phyloP scores from a whole-genome alignment of 306 rosid species.

The Vigna hirtella region DNA sequence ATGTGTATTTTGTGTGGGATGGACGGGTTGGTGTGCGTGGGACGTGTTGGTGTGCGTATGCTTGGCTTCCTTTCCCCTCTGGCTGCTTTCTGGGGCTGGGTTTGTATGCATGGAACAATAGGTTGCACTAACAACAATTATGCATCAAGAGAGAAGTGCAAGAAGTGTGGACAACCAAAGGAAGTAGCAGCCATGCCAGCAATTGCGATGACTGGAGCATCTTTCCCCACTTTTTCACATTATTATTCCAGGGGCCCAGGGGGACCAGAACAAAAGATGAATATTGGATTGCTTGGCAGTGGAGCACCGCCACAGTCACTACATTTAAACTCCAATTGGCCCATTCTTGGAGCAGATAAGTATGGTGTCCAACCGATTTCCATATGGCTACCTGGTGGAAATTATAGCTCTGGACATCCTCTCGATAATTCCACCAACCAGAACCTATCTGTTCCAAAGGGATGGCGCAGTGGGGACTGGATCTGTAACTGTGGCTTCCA shows the following conservation, averaged over 20 bases:
- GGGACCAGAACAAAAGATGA: conserved; percentile 70
- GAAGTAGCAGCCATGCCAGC: conserved; percentile 96
- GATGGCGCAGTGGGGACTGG: conserved; percentile 98
- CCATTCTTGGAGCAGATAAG: conserved; percentile 65
- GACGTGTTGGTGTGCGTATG: conserved; percentile 70
- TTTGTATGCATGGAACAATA: conserved; percentile 85
- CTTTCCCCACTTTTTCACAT: conserved; percentile 75
- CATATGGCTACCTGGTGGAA: conserved; percentile 65
- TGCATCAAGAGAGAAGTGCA: conserved; percentile 99
- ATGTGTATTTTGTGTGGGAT: conserved; percentile 82
- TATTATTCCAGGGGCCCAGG: conserved; percentile 77
- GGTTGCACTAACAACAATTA: conserved; percentile 99
- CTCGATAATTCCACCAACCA: conserved; percentile 59
- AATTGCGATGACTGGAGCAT: conserved; percentile 78
- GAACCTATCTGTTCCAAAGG: conserved; percentile 61
- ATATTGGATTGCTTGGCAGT: conserved; percentile 68
- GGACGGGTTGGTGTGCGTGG: conserved; percentile 85
- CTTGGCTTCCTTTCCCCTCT: conserved; percentile 70
- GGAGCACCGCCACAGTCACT: conserved; percentile 59
- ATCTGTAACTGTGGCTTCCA: conserved; percentile 93
- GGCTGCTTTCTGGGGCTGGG: conserved; percentile 85
- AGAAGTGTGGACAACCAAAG: conserved; percentile 95
- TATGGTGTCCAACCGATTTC: conserved; percentile 67
- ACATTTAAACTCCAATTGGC: conserved; percentile 68
- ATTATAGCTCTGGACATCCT: conserved; percentile 58